Evolutionary conservation across 2,329 filamentous ascomycete genomes (phyloP), one percentile per base, ranked within the genome.

Genomic region (Diaporthe ilicicola): DNA sequence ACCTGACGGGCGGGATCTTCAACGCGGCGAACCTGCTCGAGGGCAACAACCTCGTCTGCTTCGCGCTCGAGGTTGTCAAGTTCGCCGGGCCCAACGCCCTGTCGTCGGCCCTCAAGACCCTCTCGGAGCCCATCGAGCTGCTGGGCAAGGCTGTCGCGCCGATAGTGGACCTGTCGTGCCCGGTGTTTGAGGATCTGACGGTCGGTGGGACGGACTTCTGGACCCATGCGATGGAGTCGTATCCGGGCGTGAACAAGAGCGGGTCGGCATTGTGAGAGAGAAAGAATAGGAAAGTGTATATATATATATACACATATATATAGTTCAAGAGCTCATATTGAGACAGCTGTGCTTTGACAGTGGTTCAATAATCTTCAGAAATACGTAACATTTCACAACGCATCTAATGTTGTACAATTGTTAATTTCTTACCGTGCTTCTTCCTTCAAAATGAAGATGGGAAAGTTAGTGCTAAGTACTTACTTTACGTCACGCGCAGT

Each of bases 11-110:
- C 24, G 76, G 78, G 1, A 72, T 76, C 15, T 76, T 75, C 67
- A 75, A 76, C 53, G 46, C 67, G 9, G 61, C 62, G n/a, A 74
- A 68, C 27, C 65, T 79, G 37, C 72, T 73, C 17, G 73, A 78
- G 59, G 74, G 72, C 8, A 81, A 82, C 70, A 83, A 83, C 54
- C 75, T 83, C 2, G 69, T 80, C 12, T 84, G 82, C 73, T 82
- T 83, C 48, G 76, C 78, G 6, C 78, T 80, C 29, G 77, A 82
- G 37, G 39, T 68, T 15, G 53, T 65, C 32, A 65, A 61, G 55
- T 61, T 61, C 15, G 55, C 37, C 17, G 37, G 55, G 4, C 55
- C 55, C 22, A 61, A 61, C 55, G 39, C 55, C 37, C 37, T 61
- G 10, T 61, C 55, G 17, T 61, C 55, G 24, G 55, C 55, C 2